phyloP scores from a whole-genome alignment of 2,329 filamentous ascomycete species.

The Plenodomus tracheiphilus region DNA sequence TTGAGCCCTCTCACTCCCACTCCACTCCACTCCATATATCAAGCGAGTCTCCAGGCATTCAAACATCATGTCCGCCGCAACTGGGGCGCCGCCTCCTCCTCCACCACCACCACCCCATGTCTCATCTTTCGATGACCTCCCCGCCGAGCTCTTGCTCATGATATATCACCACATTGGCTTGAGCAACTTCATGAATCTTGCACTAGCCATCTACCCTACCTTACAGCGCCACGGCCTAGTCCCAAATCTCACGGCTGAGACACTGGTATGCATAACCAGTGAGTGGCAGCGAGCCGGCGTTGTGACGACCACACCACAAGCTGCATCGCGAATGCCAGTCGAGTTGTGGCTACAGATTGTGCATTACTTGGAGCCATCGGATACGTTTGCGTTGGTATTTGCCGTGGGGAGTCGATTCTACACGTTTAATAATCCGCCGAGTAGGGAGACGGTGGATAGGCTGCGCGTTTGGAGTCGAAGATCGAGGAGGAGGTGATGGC shows the following conservation, averaged over 20 bases:
- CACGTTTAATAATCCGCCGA: conserved; percentile 11
- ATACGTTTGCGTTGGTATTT: conserved; percentile 45
- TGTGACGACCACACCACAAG: background rate
- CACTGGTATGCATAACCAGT: conserved; percentile 28
- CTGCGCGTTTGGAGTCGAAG: conserved; percentile 22
- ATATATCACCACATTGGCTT: conserved; percentile 49
- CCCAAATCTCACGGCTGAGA: conserved; percentile 30
- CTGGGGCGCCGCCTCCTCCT: conserved; percentile 23
- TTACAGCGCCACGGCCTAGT: conserved; percentile 43
- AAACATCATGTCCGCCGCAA: conserved; percentile 28
- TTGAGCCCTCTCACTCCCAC: conserved; percentile 16
- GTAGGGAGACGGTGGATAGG: conserved; percentile 12
- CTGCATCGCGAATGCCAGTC: conserved; percentile 35
- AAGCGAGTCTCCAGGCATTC: no score
- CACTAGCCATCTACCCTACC: conserved; percentile 51
- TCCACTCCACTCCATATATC: background rate
- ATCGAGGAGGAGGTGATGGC: conserved; percentile 3
- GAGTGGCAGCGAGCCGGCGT: conserved; percentile 2
- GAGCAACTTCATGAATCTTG: conserved; percentile 50
- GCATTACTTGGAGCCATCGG: conserved; percentile 39
- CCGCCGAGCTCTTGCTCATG: conserved; percentile 52
- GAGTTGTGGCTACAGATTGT: conserved; percentile 49
- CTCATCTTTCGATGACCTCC: conserved; percentile 45
- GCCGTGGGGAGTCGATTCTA: conserved; percentile 26
- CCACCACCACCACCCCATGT: conserved; percentile 16